Conservation (phyloP, 2,329 filamentous ascomycete genomes). For the Remersonia thermophila region DNA sequence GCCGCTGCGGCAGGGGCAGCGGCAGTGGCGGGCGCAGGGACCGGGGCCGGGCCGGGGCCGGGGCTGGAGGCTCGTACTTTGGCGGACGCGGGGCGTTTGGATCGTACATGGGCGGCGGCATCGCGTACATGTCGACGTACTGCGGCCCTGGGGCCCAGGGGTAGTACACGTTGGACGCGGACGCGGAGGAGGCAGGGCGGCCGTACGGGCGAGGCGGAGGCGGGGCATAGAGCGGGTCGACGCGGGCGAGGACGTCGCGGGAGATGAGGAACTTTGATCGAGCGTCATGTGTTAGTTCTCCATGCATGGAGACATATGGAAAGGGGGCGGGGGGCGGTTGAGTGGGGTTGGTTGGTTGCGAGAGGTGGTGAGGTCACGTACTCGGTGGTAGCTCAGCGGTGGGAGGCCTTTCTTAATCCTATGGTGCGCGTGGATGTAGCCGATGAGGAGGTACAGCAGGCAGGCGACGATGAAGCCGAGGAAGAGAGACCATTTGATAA, state of each 20-base stretch:
- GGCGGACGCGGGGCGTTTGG: constrained; percentile 39
- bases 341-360: constrained; percentile 3
- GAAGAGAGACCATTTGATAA: constrained; percentile 62
- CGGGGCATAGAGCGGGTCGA: constrained; percentile 33
- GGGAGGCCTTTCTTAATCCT: constrained; percentile 53
- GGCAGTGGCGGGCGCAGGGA: too few relatives aligned
- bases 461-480: constrained; percentile 46
- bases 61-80: constrained; percentile 32
- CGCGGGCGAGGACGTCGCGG: constrained; percentile 32
- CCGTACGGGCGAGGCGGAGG: constrained; percentile 24
- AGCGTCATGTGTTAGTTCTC: too few relatives aligned
- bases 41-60: too few relatives aligned
- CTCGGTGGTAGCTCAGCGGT: constrained; percentile 59
- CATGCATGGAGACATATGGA: too few relatives aligned
- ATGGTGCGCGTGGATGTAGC: constrained; percentile 56
- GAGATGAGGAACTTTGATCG: too few relatives aligned
- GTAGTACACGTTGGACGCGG: too few relatives aligned
- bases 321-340: constrained; percentile 22
- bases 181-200: constrained; percentile 21
- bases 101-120: constrained; percentile 47
- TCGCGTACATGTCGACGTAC: constrained; percentile 37
- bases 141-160: constrained; percentile 26
- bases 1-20: too few relatives aligned
- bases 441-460: constrained; percentile 50
- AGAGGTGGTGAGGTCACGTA: constrained; percentile 25